A percentile compares a stretch with the other conserved stretches of the same genome.
These are phyloP conservation scores for Cadophora sp. DNA, from an alignment of 2,329 filamentous ascomycete species.

Conservation along the genomic window DNA sequence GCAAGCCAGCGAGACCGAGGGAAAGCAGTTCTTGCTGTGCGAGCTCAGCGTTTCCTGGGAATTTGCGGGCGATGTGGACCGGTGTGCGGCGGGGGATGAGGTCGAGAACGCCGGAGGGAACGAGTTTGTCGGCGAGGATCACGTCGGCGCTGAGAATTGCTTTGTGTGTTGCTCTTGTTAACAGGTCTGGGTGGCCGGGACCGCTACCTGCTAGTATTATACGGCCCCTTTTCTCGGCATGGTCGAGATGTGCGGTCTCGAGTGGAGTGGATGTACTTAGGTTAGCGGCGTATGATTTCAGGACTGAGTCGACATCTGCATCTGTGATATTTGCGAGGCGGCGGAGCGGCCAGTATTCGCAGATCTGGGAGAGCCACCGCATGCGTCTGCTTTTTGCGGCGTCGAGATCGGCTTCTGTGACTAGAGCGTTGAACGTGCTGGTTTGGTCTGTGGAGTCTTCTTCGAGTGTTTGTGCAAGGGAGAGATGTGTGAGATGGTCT, in stretches of 20 bases:
- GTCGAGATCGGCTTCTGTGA: conserved; percentile 75
- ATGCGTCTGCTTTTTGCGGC: conserved; percentile 81
- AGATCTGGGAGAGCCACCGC: conserved; percentile 94
- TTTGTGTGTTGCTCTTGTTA: conserved; percentile 82
- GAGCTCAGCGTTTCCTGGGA: conserved; percentile 93
- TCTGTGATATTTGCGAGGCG: conserved; percentile 82
- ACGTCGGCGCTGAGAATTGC: conserved; percentile 78
- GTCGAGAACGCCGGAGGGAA: conserved; percentile 83
- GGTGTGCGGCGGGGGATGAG: conserved; percentile 89
- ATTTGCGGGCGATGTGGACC: conserved; percentile 93
- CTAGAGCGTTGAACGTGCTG: conserved; percentile 82
- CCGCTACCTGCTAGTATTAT: conserved; percentile 92
- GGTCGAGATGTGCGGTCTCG: conserved; percentile 42
- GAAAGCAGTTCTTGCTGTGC: conserved; percentile 90
- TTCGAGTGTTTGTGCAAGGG: conserved; percentile 46
- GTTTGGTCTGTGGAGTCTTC: conserved; percentile 75
- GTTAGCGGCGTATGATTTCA: conserved; percentile 69
- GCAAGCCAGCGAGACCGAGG: conserved; percentile 73
- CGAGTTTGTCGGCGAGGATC: conserved; percentile 86
- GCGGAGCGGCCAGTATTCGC: conserved; percentile 96
- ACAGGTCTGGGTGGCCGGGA: conserved; percentile 88
- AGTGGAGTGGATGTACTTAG: conserved; percentile 41
- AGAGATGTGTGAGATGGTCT: conserved; percentile 56
- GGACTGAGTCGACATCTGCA: conserved; percentile 75
- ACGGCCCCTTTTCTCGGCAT: conserved; percentile 58